These are phyloP conservation scores for Orbilia quercus DNA, from an alignment of 2,329 filamentous ascomycete species.

Conservation along the genomic window DNA sequence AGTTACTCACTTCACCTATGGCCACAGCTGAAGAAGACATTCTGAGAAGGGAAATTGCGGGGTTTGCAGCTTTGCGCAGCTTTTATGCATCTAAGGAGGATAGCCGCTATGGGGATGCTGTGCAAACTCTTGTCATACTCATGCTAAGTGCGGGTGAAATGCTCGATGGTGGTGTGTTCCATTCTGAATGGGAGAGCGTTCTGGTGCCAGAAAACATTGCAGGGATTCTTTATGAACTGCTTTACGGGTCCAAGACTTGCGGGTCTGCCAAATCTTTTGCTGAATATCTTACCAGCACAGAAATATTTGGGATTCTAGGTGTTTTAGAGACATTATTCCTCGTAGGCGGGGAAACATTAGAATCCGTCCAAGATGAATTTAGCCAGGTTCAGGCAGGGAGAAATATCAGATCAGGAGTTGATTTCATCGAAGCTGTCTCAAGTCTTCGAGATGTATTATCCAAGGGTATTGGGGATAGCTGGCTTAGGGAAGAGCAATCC, in stretches of 20 bases:
- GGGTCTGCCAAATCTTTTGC: slow-evolving; percentile 7
- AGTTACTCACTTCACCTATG: slow-evolving; percentile 36
- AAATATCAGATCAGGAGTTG: slow-evolving; percentile 9
- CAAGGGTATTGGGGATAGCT: slow-evolving; percentile 25
- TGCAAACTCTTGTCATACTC: slow-evolving; percentile 38
- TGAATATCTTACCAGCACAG: slow-evolving; percentile 20
- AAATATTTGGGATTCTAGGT: slow-evolving; percentile 41
- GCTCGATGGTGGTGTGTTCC: slow-evolving; percentile 45
- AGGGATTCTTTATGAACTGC: slow-evolving; percentile 47
- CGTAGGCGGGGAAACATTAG: slow-evolving; percentile 43
- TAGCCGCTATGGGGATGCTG: slow-evolving; percentile 34
- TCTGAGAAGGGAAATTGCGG: slow-evolving; percentile 47
- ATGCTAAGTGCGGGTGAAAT: slow-evolving; percentile 46
- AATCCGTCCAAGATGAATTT: slow-evolving; percentile 47
- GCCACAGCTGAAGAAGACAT: slow-evolving; percentile 43
- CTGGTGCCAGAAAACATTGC: slow-evolving; percentile 41
- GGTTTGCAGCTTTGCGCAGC: slow-evolving; percentile 49
- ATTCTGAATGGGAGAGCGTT: slow-evolving; percentile 48
- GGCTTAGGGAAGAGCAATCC: slow-evolving; percentile 34
- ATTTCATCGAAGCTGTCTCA: slow-evolving; percentile 43
- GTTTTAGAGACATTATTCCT: slow-evolving; percentile 45
- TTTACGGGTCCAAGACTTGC: slow-evolving; percentile 10
- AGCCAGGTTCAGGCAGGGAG: slow-evolving; percentile 10
- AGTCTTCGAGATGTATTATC: slow-evolving; percentile 25
- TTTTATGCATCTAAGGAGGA: slow-evolving; percentile 38